These are phyloP conservation scores for Jatropha podagrica DNA, from an alignment of 441 rosid genomes.

Conservation along the genomic window DNA sequence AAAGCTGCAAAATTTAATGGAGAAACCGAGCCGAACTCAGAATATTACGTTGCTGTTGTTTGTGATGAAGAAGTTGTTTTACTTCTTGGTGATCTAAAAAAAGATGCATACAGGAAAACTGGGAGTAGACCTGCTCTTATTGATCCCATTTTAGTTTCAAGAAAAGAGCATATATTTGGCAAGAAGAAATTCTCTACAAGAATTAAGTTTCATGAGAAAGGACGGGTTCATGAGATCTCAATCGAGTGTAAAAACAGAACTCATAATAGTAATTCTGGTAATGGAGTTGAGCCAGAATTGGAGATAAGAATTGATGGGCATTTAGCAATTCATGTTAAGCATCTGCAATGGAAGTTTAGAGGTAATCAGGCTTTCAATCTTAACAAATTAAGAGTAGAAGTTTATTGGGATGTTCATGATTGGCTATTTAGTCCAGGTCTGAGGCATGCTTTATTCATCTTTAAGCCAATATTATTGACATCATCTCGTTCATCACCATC, in stretches of 20 bases:
- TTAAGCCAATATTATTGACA: slow-evolving; percentile 52
- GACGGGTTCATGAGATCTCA: slow-evolving; percentile 41
- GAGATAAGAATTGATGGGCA: slow-evolving; percentile 83
- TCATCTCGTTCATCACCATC: slow-evolving; percentile 28
- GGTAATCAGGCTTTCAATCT: slow-evolving; percentile 69
- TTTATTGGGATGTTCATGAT: slow-evolving; percentile 88
- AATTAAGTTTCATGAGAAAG: slow-evolving; percentile 43
- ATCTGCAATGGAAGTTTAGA: slow-evolving; percentile 83
- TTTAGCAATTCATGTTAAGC: slow-evolving; percentile 65
- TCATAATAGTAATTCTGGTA: slow-evolving; percentile 18
- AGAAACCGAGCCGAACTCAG: slow-evolving; percentile 48
- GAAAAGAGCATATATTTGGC: slow-evolving; percentile 49
- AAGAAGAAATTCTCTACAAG: slow-evolving; percentile 46
- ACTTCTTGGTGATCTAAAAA: slow-evolving; percentile 52
- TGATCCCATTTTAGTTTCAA: slow-evolving; percentile 46
- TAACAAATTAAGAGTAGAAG: slow-evolving; percentile 58
- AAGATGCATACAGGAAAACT: slow-evolving; percentile 51
- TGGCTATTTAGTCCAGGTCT: slow-evolving; percentile 74
- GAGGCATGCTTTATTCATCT: slow-evolving; percentile 68
- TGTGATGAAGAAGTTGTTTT: slow-evolving; percentile 44
- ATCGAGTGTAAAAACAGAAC: slow-evolving; percentile 44
- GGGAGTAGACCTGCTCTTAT: slow-evolving; percentile 51
- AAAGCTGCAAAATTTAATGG: slow-evolving; percentile 53
- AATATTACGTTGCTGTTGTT: slow-evolving; percentile 51
- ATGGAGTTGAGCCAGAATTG: slow-evolving; percentile 55